phyloP scores from a whole-genome alignment of 2,329 filamentous ascomycete species.

The Fusarium sp. region DNA sequence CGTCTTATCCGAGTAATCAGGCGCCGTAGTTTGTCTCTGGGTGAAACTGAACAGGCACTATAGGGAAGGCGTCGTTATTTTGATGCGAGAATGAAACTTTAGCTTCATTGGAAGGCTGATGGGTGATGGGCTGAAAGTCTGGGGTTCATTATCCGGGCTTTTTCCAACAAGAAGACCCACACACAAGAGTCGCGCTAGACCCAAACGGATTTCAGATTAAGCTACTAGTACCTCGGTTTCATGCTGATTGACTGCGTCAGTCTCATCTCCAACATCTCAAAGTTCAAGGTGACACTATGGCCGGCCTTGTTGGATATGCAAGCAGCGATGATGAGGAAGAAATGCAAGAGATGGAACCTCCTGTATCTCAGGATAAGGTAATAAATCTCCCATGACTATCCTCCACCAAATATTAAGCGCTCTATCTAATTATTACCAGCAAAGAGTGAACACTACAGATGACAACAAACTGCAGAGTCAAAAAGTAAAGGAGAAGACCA shows the following conservation, averaged over 20 bases:
- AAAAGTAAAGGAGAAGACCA: slow-evolving; percentile 1
- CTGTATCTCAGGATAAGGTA: slow-evolving; percentile 22
- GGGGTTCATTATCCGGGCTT: slow-evolving; percentile 24
- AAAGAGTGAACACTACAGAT: slow-evolving; percentile 1
- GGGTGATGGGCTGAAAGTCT: slow-evolving; percentile 21
- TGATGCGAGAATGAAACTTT: slow-evolving; percentile 22
- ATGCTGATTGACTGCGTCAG: background rate
- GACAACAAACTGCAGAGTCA: background rate
- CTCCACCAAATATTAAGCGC: background rate
- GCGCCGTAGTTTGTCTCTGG: background rate
- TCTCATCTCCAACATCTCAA: slow-evolving; percentile 3
- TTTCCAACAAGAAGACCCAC: slow-evolving; percentile 10
- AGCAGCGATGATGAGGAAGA: slow-evolving; percentile 65
- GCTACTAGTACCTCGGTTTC: slow-evolving; percentile 23
- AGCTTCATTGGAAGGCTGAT: slow-evolving; percentile 17
- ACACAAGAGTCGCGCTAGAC: slow-evolving; percentile 36
- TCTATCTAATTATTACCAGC: slow-evolving; percentile 23
- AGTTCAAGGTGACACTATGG: slow-evolving; percentile 47
- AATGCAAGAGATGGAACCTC: slow-evolving; percentile 23
- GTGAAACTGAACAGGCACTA: slow-evolving; percentile 6
- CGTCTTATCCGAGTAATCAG: background rate
- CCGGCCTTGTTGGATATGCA: slow-evolving; percentile 61
- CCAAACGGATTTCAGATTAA: slow-evolving; percentile 18
- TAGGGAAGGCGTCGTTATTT: slow-evolving; percentile 21
- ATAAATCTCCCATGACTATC: background rate